Evolutionary conservation across 805 yeast genomes (phyloP).

Genomic region (Torulaspora gathmanii): DNA sequence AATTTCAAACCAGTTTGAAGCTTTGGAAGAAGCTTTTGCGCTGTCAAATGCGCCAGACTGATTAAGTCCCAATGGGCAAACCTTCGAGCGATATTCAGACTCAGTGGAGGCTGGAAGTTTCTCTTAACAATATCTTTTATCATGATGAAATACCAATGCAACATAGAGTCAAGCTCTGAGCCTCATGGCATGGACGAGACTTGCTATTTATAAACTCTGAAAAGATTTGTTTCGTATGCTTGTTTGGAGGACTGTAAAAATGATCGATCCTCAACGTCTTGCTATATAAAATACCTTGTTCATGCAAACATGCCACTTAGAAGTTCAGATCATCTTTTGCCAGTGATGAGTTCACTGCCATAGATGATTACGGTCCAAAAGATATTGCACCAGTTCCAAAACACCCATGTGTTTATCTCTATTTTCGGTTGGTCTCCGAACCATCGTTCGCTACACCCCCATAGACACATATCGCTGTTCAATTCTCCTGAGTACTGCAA

Average conservation of each 20-base stretch:
- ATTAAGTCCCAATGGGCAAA: not conserved
- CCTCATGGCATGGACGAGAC: conserved; percentile 58
- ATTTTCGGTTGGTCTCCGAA: conserved; percentile 24
- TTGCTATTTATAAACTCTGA: conserved; percentile 42
- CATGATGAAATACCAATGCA: conserved; percentile 74
- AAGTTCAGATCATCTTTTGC: conserved; percentile 13
- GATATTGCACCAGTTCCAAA: conserved; percentile 97
- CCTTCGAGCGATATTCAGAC: not conserved
- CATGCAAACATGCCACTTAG: not conserved
- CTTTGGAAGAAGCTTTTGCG: conserved; percentile 40
- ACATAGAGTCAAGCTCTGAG: conserved; percentile 93
- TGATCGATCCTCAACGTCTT: not conserved
- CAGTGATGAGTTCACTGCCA: conserved; percentile 61
- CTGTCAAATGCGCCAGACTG: conserved; percentile 67
- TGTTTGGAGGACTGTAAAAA: not conserved
- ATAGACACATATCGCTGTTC: conserved; percentile 55
- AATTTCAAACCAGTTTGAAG: conserved; percentile 29
- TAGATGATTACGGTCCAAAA: conserved; percentile 74
- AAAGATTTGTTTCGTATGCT: conserved; percentile 2
- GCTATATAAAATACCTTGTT: not conserved
- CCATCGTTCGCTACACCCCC: conserved; percentile 47
- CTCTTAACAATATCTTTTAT: conserved; percentile 9
- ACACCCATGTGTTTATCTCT: conserved; percentile 72
- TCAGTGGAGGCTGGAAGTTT: conserved; percentile 13
- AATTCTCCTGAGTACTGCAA: conserved; percentile 80